Conservation (phyloP, 2,329 filamentous ascomycete genomes). For the Thielaviopsis musarum region DNA sequence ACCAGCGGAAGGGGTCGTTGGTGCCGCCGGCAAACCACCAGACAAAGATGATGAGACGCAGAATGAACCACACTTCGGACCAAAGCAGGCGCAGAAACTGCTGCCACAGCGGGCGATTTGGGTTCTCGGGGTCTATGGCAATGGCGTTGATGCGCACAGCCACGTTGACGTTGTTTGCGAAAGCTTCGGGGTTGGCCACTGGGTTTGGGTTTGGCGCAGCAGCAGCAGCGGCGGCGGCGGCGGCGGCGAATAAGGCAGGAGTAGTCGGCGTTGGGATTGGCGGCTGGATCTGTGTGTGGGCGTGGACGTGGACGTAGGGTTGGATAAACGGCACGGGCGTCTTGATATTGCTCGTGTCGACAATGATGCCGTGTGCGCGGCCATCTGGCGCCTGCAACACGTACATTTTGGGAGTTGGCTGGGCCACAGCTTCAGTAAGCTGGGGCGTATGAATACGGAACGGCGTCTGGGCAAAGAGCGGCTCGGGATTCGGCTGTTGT, state of each 20-base stretch:
- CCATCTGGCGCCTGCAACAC: constrained; percentile 7
- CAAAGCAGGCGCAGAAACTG: constrained; percentile 29
- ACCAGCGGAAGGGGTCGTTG: constrained; percentile 41
- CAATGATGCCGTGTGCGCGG: constrained; percentile 4
- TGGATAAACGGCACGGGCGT: not conserved
- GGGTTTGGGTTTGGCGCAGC: not conserved
- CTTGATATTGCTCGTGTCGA: constrained; percentile 3
- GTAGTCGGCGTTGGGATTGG: not conserved
- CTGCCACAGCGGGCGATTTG: constrained; percentile 11
- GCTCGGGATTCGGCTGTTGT: not conserved
- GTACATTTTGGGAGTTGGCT: constrained; percentile 1
- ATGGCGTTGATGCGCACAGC: not conserved
- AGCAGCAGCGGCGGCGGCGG: too few species aligned
- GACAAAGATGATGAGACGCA: constrained; percentile 40
- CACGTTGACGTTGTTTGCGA: not conserved
- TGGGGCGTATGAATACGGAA: constrained; percentile 8
- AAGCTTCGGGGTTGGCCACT: not conserved
- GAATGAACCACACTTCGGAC: constrained; percentile 45
- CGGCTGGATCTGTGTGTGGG: not conserved
- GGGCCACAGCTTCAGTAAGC: not conserved
- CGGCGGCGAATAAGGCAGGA: not conserved
- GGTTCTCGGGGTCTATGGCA: not conserved
- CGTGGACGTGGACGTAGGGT: not conserved
- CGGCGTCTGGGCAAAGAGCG: constrained; percentile 1
- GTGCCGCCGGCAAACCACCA: constrained; percentile 47